Evolutionary conservation across 805 yeast genomes (phyloP), one percentile per base, ranked within the genome.

Genomic region (Pichia sporocuriosa): DNA sequence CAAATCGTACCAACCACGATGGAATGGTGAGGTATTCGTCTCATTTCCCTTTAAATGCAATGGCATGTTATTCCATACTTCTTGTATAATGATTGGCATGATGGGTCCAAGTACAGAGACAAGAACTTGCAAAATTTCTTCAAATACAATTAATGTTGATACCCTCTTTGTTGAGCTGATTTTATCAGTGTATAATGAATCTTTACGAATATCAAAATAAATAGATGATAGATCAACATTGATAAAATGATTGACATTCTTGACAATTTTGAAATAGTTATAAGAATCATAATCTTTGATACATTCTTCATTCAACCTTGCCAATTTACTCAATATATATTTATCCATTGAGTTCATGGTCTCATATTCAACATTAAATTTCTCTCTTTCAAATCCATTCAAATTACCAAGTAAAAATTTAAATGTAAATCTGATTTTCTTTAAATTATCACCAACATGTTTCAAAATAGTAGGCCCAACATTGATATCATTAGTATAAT

Each of bases 141-240:
- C 56, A 38, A 93, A 65, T 0, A 83, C 90, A 4, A 84, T 79
- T 58, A 84, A 90, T 7, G 68, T 67, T 2, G 79, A 65, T 40
- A 73, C 65, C 43, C 95, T 71, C 15, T 73, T 66, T 2, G 56
- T 32, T 0, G 82, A 74, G 23, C 62, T 59, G 1, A 52, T 38
- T 0, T 59, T 48, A 46, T 84, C 93, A 0, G 95, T 83, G 58
- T 93, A 93, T 15, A 93, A 68, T 37, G 83, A 68, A 55, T 93
- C 97, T 55, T 93, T 93, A 30, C 83, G 75, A 23, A 85, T 72
- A 55, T 87, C 95, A 61, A 93, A 88, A 61, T 90, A 93, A 24
- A 81, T 67, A 0, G 97, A 77, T 17, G 96, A 87, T 42, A 89
- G 68, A 17, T 78, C 80, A 19, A 75, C 72, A 54, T 82, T 86